Evolutionary conservation across 441 rosid genomes (phyloP).

Genomic region (Aleurites moluccanus): DNA sequence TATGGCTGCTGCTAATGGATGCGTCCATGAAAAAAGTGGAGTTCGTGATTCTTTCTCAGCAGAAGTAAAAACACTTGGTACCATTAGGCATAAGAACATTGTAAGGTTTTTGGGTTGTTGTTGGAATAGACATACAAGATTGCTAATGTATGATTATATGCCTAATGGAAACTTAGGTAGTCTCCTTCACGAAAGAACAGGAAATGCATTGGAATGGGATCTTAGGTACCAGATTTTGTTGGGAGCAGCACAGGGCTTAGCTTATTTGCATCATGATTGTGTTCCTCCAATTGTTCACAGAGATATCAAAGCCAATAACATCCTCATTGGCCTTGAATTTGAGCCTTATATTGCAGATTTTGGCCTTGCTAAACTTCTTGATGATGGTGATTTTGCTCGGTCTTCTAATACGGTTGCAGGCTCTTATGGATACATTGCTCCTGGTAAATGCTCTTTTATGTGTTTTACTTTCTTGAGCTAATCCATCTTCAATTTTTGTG

Average conservation of each 20-base stretch:
- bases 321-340: conserved; percentile 81
- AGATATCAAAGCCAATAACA: conserved; percentile 94
- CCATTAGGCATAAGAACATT: conserved; percentile 94
- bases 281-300: conserved; percentile 92
- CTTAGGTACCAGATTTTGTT: conserved; percentile 77
- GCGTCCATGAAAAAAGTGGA: conserved; percentile 41
- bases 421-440: conserved; percentile 96
- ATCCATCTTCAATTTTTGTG: background rate
- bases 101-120: conserved; percentile 93
- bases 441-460: conserved; percentile 50
- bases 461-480: conserved; percentile 3
- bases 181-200: conserved; percentile 81
- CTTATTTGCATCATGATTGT: conserved; percentile 95
- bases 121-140: conserved; percentile 77
- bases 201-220: conserved; percentile 79
- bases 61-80: conserved; percentile 87
- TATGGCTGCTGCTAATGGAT: conserved; percentile 44
- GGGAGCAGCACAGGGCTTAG: conserved; percentile 91
- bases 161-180: conserved; percentile 94
- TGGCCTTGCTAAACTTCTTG: conserved; percentile 94
- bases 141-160: conserved; percentile 93
- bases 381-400: conserved; percentile 79
- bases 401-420: conserved; percentile 93
- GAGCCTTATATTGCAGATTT: conserved; percentile 97
- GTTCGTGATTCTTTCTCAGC: conserved; percentile 95